These are phyloP conservation scores for Pichia sp. DNA, from an alignment of 1,139 yeast genomes.

Conservation along the genomic window DNA sequence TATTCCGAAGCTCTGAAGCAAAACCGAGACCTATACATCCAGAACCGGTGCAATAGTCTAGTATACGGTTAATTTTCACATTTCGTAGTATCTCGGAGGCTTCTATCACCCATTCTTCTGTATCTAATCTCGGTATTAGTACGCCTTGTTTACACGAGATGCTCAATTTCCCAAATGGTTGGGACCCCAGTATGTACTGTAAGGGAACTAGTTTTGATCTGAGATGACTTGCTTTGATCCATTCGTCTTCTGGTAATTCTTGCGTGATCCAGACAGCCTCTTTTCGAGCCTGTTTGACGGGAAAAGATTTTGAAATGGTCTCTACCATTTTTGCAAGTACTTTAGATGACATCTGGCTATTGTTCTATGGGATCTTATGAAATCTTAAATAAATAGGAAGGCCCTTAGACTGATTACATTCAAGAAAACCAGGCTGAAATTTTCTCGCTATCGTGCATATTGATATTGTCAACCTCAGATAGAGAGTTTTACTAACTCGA, in stretches of 20 bases:
- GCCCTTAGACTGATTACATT: too few species aligned
- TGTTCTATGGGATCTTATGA: too few species aligned
- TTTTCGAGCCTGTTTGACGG: slow-evolving; percentile 32
- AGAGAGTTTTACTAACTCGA: too few species aligned
- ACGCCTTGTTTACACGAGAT: slow-evolving; percentile 61
- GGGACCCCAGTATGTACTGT: slow-evolving; percentile 78
- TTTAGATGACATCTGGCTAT: neutral
- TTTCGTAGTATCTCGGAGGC: slow-evolving; percentile 34
- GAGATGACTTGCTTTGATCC: slow-evolving; percentile 33
- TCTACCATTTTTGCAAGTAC: neutral
- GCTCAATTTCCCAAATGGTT: slow-evolving; percentile 75
- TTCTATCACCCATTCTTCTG: slow-evolving; percentile 79
- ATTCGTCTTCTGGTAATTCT: slow-evolving; percentile 34
- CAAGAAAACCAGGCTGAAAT: too few species aligned
- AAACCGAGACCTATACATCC: slow-evolving; percentile 76
- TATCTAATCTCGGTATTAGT: slow-evolving; percentile 90
- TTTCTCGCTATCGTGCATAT: too few species aligned
- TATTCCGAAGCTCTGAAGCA: slow-evolving; percentile 29
- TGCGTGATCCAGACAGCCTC: slow-evolving; percentile 53
- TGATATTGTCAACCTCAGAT: too few species aligned
- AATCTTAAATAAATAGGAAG: too few species aligned
- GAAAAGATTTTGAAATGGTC: slow-evolving; percentile 13
- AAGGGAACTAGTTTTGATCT: slow-evolving; percentile 57
- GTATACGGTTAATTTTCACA: slow-evolving; percentile 27
- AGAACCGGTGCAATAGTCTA: slow-evolving; percentile 86